phyloP scores from a whole-genome alignment of 805 yeast species.

The Saccharomycopsis sp. region DNA sequence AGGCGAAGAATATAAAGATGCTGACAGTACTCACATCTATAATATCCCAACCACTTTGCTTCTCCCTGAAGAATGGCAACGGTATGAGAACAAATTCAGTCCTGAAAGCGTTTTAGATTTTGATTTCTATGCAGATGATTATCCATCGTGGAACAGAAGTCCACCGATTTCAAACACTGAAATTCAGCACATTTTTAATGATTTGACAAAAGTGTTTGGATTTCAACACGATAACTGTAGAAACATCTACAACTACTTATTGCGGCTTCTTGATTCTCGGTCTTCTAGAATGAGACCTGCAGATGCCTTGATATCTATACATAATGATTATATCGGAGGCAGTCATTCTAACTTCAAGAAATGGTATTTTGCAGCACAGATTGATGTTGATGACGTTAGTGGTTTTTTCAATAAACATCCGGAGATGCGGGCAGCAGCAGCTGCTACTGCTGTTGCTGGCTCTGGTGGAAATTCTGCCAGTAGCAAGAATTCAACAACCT shows the following conservation, averaged over 20 bases:
- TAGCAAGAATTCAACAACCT: constrained; percentile 21
- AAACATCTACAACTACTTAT: constrained; percentile 61
- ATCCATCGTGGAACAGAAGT: constrained; percentile 20
- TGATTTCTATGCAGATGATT: not conserved
- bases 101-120: not conserved
- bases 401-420: constrained; percentile 31
- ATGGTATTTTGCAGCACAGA: constrained; percentile 72
- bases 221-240: constrained; percentile 61
- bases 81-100: not conserved
- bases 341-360: constrained; percentile 58
- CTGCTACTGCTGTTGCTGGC: not conserved
- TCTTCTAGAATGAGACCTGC: constrained; percentile 56
- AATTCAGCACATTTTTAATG: constrained; percentile 50
- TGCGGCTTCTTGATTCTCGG: constrained; percentile 60
- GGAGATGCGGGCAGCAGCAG: constrained; percentile 23
- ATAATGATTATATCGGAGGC: constrained; percentile 75
- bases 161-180: constrained; percentile 46
- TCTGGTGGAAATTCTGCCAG: constrained; percentile 8
- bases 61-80: constrained; percentile 1
- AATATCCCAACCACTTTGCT: not conserved
- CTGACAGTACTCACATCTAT: not conserved
- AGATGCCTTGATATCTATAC: constrained; percentile 52
- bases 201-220: constrained; percentile 51
- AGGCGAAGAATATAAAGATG: not conserved
- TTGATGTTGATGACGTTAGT: constrained; percentile 51